Evolutionary conservation across 495 filamentous ascomycete species (phyloP), one percentile per base, ranked within the genome.

Genomic region (Umbilicaria muhlenbergii): DNA sequence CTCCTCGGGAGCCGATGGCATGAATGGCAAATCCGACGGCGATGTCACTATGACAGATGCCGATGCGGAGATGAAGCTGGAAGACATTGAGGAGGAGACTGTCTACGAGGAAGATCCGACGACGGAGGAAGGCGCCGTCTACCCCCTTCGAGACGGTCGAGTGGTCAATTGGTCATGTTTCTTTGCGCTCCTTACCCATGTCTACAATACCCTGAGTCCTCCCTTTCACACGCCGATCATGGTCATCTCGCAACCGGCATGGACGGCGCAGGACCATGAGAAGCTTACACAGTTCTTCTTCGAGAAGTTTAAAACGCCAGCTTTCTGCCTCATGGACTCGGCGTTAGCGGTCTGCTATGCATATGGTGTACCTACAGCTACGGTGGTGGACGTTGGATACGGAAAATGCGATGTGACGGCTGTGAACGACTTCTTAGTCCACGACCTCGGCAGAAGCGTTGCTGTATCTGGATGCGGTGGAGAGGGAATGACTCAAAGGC

Each of bases 161-260:
- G 86, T 98, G 46, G 75, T 77, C 13, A 73, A 96, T 58, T 91
- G 89, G 85, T 67, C 74, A 0, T 89, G 86, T 50, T 92, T 98
- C 65, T 81, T 93, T 49, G 88, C 91, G 34, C 77, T 95, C 45
- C 75, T 98, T 51, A 73, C 70, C 16, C 82, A 96, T 60, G 77
- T 95, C 41, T 82, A 94, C 66, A 78, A 84, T 55, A 75, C 79
- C 3, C 71, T 98, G 43, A 86, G 83, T 40, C 86, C 85, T 11
- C 83, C 84, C 1, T 86, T 95, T 57, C 91, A 96, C 62, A 95
- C 88, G 0, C 87, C 91, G 2, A 83, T 98, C 51, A 66, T 98
- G 49, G 70, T 98, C 43, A 80, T 98, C 55, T 64, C 79, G 12
- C 78, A 91, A 39, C 91, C 91, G 0, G 75, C 75, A 38, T 98